Conservation (phyloP, 2,329 filamentous ascomycete species). For the Trichoderma cornu-damae region DNA sequence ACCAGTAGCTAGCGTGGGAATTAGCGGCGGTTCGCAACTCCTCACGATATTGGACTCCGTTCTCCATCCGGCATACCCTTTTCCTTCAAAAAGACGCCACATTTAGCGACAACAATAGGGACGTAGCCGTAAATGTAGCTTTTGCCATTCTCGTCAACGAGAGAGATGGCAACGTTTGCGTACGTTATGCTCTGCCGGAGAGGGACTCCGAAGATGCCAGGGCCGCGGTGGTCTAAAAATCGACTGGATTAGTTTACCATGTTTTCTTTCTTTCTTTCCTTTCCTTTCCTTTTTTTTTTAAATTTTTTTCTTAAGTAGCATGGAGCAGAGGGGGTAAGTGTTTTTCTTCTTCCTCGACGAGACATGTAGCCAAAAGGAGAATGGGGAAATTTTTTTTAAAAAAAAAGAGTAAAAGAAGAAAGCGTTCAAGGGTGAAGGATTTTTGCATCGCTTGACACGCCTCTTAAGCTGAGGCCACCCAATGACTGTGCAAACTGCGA, state of each 20-base stretch:
- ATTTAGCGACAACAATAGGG: conserved; percentile 96
- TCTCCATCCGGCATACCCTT: conserved; percentile 64
- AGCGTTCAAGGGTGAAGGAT: background rate
- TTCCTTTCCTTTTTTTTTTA: too few relatives aligned
- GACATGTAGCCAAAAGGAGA: background rate
- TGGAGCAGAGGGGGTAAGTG: too few relatives aligned
- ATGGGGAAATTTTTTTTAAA: too few relatives aligned
- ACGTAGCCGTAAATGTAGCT: conserved; percentile 99
- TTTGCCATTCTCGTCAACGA: conserved; percentile 85
- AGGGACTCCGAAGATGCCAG: conserved; percentile 90
- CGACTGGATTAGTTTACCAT: background rate
- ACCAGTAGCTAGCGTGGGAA: conserved; percentile 64
- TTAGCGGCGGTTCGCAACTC: conserved; percentile 20
- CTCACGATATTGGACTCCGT: background rate
- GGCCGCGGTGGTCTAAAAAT: conserved; percentile 45
- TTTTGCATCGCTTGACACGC: conserved; percentile 16
- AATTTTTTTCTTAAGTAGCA: too few relatives aligned
- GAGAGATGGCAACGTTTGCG: conserved; percentile 94
- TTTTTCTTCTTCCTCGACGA: background rate
- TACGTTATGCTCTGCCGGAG: conserved; percentile 93
- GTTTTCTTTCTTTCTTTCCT: background rate
- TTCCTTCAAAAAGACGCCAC: conserved; percentile 94
- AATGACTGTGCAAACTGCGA: conserved; percentile 1
- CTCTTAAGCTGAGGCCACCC: background rate
- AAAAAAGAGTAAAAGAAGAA: background rate